Base-by-base conservation (phyloP, 371 early-diverging fungal species). In the Apophysomyces ossiformis region DNA sequence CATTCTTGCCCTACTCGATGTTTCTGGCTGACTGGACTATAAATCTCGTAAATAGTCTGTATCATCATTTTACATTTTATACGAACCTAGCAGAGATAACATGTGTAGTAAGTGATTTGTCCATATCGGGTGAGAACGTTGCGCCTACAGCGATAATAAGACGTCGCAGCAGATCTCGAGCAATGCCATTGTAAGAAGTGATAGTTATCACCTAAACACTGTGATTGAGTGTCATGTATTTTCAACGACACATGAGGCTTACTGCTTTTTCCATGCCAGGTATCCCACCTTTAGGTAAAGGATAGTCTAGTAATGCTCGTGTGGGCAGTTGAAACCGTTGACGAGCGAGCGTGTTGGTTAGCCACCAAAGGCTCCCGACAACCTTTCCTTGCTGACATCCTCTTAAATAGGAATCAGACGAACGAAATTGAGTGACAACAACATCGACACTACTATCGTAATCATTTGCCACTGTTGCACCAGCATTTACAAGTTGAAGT, bases 91-190 rank as follows among this genome's bases (percentile, higher is more conserved):
- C 84, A 61, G 87, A 88, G n/a, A 95, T 88, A 41, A 94, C 68
- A 75, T 92, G 84, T 79, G 43, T 73, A 64, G 32, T 75, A 66
- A 46, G 16, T 61, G 32, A 39, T 63, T 36, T 37, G 26, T 87
- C 81, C 75, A 94, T 67, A 2, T 79, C 64, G 0, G 85, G 74
- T 8, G 90, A 87, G 69, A 83, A 90, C 37, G 60, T 68, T 0
- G 85, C 93, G 7, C 96, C 96, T 43, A 89, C 71, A 4, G 81
- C 81, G 32, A 71, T 45, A 36, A 91, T 77, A 73, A 96, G 75
- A 4, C 82, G 76, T 13, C 82, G 81, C n/a, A 96, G 66, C 73
- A 89, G 90, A 16, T 83, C 85, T 18, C 94, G 82, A 7, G 91
- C 78, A 16, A 72, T 74, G 0, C 86, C 89, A 8, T 72, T 80